A percentile compares a stretch with the other conserved stretches of the same genome.
Evolutionary conservation across 345 rosid genomes (phyloP).

Genomic region (Arabis hirsuta): DNA sequence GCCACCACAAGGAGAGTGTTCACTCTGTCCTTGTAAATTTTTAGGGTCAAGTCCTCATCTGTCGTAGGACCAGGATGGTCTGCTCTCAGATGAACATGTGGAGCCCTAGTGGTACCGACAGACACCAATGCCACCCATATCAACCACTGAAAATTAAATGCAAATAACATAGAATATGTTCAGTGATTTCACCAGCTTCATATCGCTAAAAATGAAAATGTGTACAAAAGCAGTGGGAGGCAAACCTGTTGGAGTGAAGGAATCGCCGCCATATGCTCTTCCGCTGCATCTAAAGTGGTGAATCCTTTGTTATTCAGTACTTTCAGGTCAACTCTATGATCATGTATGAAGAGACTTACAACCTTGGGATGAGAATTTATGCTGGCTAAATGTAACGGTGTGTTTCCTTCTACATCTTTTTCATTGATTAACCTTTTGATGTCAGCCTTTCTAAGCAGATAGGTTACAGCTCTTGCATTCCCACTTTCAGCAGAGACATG

Average conservation of each 20-base stretch:
- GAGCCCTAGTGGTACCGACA: constrained; percentile 22
- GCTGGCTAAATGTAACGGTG: constrained; percentile 39
- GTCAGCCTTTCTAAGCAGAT: constrained; percentile 19
- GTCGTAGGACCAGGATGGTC: not conserved
- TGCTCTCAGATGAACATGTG: constrained; percentile 21
- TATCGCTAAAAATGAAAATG: not conserved
- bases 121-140: constrained; percentile 32
- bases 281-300: constrained; percentile 32
- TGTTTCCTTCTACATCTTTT: constrained; percentile 34
- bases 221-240: not conserved
- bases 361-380: constrained; percentile 34
- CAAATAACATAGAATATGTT: not conserved
- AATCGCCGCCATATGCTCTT: constrained; percentile 6
- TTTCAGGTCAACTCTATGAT: constrained; percentile 30
- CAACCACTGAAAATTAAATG: constrained; percentile 27
- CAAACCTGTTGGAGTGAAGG: constrained; percentile 34
- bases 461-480: constrained; percentile 19
- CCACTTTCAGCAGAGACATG: constrained; percentile 34
- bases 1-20: constrained; percentile 37
- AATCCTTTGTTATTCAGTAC: constrained; percentile 25
- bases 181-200: constrained; percentile 2
- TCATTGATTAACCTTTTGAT: constrained; percentile 28
- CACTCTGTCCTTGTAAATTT: constrained; percentile 27
- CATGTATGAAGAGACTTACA: constrained; percentile 30
- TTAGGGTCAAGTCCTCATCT: constrained; percentile 21